phyloP scores from a whole-genome alignment of 2,329 filamentous ascomycete genomes.

The Rhinocladiella similis region DNA sequence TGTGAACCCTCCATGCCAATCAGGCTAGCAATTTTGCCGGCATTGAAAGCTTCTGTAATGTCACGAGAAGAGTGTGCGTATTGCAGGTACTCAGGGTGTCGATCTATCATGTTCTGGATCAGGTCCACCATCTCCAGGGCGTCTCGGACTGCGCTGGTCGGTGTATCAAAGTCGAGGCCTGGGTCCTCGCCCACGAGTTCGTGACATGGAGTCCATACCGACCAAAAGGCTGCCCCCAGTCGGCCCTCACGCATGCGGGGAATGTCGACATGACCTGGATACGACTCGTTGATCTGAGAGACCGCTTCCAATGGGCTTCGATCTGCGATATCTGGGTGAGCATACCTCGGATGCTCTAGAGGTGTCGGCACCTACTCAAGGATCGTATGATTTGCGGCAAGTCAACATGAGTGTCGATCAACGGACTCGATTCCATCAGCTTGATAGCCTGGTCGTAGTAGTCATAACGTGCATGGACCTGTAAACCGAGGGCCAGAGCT shows the following conservation, averaged over 20 bases:
- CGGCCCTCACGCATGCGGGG: slow-evolving; percentile 69
- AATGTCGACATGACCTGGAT: slow-evolving; percentile 74
- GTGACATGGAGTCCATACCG: slow-evolving; percentile 77
- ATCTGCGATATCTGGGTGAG: slow-evolving; percentile 1
- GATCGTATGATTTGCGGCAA: slow-evolving; percentile 7
- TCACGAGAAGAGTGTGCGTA: slow-evolving; percentile 9
- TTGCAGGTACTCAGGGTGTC: slow-evolving; percentile 13
- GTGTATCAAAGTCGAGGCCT: slow-evolving; percentile 9
- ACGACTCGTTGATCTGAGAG: slow-evolving; percentile 55
- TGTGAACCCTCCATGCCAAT: slow-evolving; percentile 34
- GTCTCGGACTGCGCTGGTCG: slow-evolving; percentile 11
- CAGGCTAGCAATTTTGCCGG: slow-evolving; percentile 29
- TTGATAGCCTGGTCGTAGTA: neutral
- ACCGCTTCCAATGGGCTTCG: slow-evolving; percentile 12
- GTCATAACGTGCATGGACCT: too few species aligned
- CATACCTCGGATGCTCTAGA: neutral
- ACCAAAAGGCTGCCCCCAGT: slow-evolving; percentile 88
- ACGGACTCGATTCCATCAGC: slow-evolving; percentile 7
- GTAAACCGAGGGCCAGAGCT: too few species aligned
- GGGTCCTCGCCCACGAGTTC: slow-evolving; percentile 52
- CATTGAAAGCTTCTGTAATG: slow-evolving; percentile 9
- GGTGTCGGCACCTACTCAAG: neutral
- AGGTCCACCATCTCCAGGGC: slow-evolving; percentile 19
- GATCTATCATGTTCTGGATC: slow-evolving; percentile 19
- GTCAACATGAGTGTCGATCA: slow-evolving; percentile 10